Evolutionary conservation across 331 rosid genomes (phyloP).

Genomic region (Dryas integrifolia): DNA sequence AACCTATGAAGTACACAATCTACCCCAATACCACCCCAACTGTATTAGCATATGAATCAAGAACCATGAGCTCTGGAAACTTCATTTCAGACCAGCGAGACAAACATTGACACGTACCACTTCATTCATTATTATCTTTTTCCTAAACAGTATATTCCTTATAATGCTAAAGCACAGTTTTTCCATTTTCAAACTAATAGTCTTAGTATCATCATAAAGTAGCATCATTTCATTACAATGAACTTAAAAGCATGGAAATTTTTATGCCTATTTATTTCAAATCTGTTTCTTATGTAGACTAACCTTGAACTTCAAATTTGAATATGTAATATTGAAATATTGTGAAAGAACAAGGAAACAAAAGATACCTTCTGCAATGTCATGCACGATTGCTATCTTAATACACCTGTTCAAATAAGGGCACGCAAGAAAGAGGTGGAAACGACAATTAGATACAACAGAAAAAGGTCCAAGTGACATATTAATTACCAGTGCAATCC

Average conservation of each 20-base stretch:
- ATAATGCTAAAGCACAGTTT: not conserved
- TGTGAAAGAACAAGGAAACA: slow-evolving; percentile 14
- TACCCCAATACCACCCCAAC: not conserved
- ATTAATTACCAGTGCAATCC: not conserved
- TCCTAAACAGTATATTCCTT: not conserved
- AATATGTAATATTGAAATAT: not conserved
- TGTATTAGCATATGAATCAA: not conserved
- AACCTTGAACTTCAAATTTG: not conserved
- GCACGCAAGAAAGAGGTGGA: slow-evolving; percentile 24
- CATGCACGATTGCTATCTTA: slow-evolving; percentile 91
- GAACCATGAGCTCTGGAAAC: not conserved
- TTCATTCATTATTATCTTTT: not conserved
- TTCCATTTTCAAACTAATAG: not conserved
- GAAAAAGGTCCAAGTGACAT: not conserved
- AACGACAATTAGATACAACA: slow-evolving; percentile 1
- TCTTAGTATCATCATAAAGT: not conserved
- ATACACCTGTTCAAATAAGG: slow-evolving; percentile 59
- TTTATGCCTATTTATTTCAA: not conserved
- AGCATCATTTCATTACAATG: not conserved
- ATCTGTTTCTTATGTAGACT: not conserved
- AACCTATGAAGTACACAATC: not conserved
- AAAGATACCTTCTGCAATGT: slow-evolving; percentile 86
- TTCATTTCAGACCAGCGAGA: not conserved
- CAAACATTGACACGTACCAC: not conserved
- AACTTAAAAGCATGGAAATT: not conserved